Percentiles rank a stretch among this genome's conserved stretches.
Evolutionary conservation across 805 yeast species (phyloP).

Genomic region (Komagataella ulmi): DNA sequence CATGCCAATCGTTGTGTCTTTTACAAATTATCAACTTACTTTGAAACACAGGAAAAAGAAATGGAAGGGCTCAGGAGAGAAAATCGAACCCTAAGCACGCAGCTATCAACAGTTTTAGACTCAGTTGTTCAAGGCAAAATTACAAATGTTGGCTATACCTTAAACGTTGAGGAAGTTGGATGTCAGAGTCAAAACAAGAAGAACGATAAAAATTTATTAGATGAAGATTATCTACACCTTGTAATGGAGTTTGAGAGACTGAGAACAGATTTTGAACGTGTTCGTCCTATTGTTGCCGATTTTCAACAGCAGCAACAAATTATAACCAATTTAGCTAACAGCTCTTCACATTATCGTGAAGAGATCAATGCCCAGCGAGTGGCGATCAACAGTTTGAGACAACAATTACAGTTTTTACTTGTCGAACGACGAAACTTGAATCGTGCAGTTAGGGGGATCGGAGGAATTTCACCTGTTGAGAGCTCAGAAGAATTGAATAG

Average conservation of each 20-base stretch:
- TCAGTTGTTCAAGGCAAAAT: constrained; percentile 35
- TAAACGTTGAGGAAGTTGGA: constrained; percentile 30
- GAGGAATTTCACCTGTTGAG: not conserved
- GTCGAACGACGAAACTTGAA: constrained; percentile 24
- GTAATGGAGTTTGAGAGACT: constrained; percentile 29
- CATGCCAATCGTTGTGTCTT: constrained; percentile 17
- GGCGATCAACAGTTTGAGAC: constrained; percentile 29
- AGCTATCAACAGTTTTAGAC: constrained; percentile 29
- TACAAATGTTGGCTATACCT: constrained; percentile 33
- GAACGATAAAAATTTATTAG: constrained; percentile 6
- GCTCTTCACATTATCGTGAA: constrained; percentile 17
- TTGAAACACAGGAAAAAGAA: constrained; percentile 14
- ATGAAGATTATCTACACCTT: constrained; percentile 15
- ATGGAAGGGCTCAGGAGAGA: constrained; percentile 19
- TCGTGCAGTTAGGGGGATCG: not conserved
- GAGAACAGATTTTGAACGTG: constrained; percentile 24
- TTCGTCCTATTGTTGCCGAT: constrained; percentile 11
- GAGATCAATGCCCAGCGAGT: constrained; percentile 32
- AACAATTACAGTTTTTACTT: constrained; percentile 35
- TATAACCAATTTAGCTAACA: constrained; percentile 9
- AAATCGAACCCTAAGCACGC: constrained; percentile 25
- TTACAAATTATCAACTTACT: constrained; percentile 12
- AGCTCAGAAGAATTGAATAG: not conserved
- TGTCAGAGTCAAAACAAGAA: constrained; percentile 14
- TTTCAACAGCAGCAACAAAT: constrained; percentile 13